These are phyloP conservation scores for Gilbertella persicaria DNA, from an alignment of 371 early-diverging fungal species.

Conservation along the genomic window DNA sequence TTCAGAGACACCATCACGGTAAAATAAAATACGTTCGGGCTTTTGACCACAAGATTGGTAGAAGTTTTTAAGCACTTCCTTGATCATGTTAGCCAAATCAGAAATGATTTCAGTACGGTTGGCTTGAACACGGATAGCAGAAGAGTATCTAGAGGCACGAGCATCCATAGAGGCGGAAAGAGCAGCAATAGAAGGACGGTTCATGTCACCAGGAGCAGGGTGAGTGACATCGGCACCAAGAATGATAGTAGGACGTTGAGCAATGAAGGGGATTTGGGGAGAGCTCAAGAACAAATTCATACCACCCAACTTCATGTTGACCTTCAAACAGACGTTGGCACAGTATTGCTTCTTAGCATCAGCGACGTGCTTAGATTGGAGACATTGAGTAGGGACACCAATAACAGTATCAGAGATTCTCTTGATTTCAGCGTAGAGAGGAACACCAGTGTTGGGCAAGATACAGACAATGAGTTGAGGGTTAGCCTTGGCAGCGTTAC, in stretches of 20 bases:
- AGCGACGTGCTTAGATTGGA: slow-evolving; percentile 75
- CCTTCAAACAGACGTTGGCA: slow-evolving; percentile 82
- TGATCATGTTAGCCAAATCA: slow-evolving; percentile 79
- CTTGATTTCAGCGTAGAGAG: slow-evolving; percentile 94
- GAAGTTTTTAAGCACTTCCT: slow-evolving; percentile 81
- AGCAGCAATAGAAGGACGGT: slow-evolving; percentile 84
- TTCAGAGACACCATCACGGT: slow-evolving; percentile 94
- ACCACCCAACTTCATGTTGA: slow-evolving; percentile 89
- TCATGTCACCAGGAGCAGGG: slow-evolving; percentile 75
- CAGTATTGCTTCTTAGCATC: slow-evolving; percentile 70
- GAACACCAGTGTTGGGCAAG: slow-evolving; percentile 83
- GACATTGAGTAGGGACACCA: slow-evolving; percentile 92
- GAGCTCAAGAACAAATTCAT: slow-evolving; percentile 61
- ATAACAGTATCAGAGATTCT: slow-evolving; percentile 89
- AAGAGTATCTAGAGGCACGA: slow-evolving; percentile 83
- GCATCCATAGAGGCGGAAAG: slow-evolving; percentile 76
- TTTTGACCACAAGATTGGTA: slow-evolving; percentile 72
- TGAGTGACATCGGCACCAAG: slow-evolving; percentile 97
- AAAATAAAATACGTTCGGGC: slow-evolving; percentile 91
- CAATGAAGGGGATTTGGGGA: slow-evolving; percentile 60
- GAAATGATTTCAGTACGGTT: slow-evolving; percentile 88
- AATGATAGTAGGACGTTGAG: slow-evolving; percentile 81
- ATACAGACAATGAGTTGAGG: slow-evolving; percentile 85
- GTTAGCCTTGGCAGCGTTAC: slow-evolving; percentile 69
- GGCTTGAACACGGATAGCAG: slow-evolving; percentile 82